A percentile compares a stretch with the other conserved stretches of the same genome.
Evolutionary conservation across 2,329 filamentous ascomycete genomes (phyloP).

Genomic region (Aureobasidium lini): DNA sequence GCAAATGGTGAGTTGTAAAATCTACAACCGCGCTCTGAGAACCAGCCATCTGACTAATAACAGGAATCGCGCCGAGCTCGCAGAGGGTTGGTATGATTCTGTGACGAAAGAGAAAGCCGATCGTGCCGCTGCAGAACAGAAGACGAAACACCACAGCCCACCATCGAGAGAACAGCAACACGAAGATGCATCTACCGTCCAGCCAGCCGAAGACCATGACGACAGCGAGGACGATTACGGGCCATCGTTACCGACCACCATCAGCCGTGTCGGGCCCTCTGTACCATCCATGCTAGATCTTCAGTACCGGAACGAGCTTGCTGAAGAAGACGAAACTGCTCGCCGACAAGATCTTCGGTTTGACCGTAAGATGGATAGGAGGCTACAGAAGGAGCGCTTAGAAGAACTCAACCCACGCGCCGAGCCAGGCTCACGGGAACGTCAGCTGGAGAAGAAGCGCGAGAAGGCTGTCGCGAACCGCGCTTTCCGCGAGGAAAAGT

Average conservation of each 20-base stretch:
- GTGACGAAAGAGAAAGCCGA: conserved; percentile 54
- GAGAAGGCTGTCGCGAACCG: conserved; percentile 66
- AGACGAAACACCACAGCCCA: neutral
- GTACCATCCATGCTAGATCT: conserved; percentile 72
- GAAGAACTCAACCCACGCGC: conserved; percentile 80
- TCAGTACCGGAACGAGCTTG: conserved; percentile 49
- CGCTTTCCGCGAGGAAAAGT: conserved; percentile 60
- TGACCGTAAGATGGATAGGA: conserved; percentile 58
- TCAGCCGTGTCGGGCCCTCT: conserved; percentile 42
- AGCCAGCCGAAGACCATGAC: conserved; percentile 41
- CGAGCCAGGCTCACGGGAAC: conserved; percentile 73
- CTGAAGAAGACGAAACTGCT: conserved; percentile 43
- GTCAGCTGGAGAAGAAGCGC: conserved; percentile 76
- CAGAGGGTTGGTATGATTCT: conserved; percentile 90
- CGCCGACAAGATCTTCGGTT: conserved; percentile 48
- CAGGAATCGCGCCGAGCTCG: conserved; percentile 77
- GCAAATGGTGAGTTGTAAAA: conserved; percentile 62
- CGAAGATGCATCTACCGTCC: neutral
- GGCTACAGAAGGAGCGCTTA: conserved; percentile 60
- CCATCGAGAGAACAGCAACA: neutral
- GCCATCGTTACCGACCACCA: conserved; percentile 38
- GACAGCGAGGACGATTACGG: conserved; percentile 57
- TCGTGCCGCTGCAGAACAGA: conserved; percentile 16
- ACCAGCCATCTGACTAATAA: conserved; percentile 36
- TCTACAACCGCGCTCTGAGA: neutral